Evolutionary conservation across 2,329 filamentous ascomycete genomes (phyloP).

Genomic region (Venturia effusa): DNA sequence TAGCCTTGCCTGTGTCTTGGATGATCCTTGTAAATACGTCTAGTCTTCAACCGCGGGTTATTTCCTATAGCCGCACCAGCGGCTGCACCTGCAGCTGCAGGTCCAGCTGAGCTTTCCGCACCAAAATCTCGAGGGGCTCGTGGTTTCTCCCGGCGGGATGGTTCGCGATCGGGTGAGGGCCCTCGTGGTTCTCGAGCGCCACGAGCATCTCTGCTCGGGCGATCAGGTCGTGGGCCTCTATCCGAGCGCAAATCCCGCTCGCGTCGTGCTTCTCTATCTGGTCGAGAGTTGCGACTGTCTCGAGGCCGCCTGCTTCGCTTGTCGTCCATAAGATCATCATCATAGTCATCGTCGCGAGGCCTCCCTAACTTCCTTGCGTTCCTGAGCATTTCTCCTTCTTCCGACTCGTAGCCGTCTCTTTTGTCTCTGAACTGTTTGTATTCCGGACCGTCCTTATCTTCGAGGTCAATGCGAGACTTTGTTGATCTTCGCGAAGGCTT

Average conservation of each 20-base stretch:
- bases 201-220: background rate
- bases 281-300: background rate
- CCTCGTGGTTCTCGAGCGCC: background rate
- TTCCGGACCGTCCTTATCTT: constrained; percentile 20
- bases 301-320: background rate
- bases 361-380: constrained; percentile 16
- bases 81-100: background rate
- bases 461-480: constrained; percentile 17
- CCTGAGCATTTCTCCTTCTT: constrained; percentile 22
- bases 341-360: constrained; percentile 13
- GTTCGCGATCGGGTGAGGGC: background rate
- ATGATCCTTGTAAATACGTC: background rate
- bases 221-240: background rate
- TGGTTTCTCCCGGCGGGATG: background rate
- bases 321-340: constrained; percentile 13
- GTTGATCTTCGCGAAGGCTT: background rate
- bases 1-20: background rate
- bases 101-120: background rate
- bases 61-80: background rate
- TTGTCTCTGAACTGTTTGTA: constrained; percentile 23
- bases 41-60: background rate
- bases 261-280: background rate
- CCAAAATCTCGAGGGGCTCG: background rate
- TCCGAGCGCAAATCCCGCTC: background rate
- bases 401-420: constrained; percentile 26